Conservation (phyloP, 225 moss, liverwort and hornwort species). For the Pleurozium schreberi region DNA sequence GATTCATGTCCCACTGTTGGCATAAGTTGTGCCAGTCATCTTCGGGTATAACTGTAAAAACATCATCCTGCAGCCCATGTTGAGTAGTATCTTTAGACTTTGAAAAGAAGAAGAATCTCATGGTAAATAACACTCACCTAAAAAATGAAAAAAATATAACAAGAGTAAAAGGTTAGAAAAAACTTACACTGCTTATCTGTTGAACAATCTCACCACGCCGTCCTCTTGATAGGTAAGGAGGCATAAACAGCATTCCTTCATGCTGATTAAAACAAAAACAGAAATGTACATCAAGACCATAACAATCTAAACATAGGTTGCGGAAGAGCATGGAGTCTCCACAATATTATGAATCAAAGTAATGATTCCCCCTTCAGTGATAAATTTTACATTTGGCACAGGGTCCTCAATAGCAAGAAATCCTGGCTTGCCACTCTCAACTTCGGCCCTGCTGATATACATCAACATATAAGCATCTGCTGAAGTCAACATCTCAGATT, state of each 20-base stretch:
- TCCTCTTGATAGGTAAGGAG: slow-evolving; percentile 61
- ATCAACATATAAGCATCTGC: slow-evolving; percentile 99
- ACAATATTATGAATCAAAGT: neutral
- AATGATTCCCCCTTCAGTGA: neutral
- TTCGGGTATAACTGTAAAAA: slow-evolving; percentile 68
- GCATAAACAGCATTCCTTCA: slow-evolving; percentile 89
- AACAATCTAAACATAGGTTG: neutral
- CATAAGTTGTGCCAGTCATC: slow-evolving; percentile 87
- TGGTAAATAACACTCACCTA: neutral
- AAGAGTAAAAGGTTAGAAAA: neutral
- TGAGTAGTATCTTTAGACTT: neutral
- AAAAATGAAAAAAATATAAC: neutral
- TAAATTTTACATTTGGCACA: neutral
- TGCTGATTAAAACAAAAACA: slow-evolving; percentile 49
- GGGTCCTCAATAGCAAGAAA: slow-evolving; percentile 10
- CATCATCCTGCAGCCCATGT: slow-evolving; percentile 61
- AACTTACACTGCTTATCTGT: slow-evolving; percentile 57
- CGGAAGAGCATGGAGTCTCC: neutral
- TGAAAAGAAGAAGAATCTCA: neutral
- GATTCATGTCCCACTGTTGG: slow-evolving; percentile 94
- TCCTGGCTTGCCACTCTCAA: slow-evolving; percentile 21
- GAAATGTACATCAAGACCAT: neutral
- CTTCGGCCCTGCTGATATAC: slow-evolving; percentile 58
- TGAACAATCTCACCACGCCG: slow-evolving; percentile 89
- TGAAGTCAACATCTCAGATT: slow-evolving; percentile 62